Conservation (phyloP, 2,329 filamentous ascomycete genomes). For the Chrysosphaeria jannelii region DNA sequence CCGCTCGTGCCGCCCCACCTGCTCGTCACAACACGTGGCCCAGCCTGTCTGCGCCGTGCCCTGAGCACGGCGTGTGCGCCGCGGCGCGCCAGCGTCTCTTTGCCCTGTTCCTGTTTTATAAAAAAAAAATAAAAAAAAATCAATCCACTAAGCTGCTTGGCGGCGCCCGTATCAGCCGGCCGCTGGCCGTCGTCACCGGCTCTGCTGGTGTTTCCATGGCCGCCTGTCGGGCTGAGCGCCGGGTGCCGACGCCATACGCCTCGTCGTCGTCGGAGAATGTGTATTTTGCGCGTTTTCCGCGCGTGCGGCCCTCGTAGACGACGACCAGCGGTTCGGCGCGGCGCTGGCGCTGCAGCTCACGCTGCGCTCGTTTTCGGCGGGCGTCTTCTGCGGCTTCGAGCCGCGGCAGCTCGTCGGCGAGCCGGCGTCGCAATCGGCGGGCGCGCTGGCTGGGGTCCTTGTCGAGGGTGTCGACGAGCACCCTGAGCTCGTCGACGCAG, state of each 20-base stretch:
- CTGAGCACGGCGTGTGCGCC: no score
- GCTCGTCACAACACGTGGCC: no score
- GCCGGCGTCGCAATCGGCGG: slow-evolving; percentile 45
- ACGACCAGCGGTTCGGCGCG: slow-evolving; percentile 74
- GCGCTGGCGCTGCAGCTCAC: slow-evolving; percentile 54
- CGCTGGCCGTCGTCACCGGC: slow-evolving; percentile 48
- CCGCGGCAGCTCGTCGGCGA: slow-evolving; percentile 49
- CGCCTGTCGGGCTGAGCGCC: slow-evolving; percentile 48
- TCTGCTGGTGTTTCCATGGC: slow-evolving; percentile 48
- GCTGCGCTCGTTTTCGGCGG: slow-evolving; percentile 75
- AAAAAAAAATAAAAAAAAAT: no score
- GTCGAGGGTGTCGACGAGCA: slow-evolving; percentile 45
- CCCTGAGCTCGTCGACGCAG: slow-evolving; percentile 57
- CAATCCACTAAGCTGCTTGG: no score
- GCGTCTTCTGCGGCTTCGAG: slow-evolving; percentile 95
- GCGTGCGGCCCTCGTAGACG: slow-evolving; percentile 80
- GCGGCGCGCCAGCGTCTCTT: no score
- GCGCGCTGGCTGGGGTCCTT: slow-evolving; percentile 60
- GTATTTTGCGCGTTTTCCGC: slow-evolving; percentile 88
- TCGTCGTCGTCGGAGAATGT: slow-evolving; percentile 79
- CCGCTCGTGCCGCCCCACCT: background rate
- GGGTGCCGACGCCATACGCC: slow-evolving; percentile 22
- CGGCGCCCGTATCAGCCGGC: slow-evolving; percentile 53
- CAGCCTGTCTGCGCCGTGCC: no score
- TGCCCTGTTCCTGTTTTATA: no score